A percentile compares a stretch with the other conserved stretches of the same genome.
Conservation (phyloP, 257 asterid species). For the Craterostigma plantagineum region DNA sequence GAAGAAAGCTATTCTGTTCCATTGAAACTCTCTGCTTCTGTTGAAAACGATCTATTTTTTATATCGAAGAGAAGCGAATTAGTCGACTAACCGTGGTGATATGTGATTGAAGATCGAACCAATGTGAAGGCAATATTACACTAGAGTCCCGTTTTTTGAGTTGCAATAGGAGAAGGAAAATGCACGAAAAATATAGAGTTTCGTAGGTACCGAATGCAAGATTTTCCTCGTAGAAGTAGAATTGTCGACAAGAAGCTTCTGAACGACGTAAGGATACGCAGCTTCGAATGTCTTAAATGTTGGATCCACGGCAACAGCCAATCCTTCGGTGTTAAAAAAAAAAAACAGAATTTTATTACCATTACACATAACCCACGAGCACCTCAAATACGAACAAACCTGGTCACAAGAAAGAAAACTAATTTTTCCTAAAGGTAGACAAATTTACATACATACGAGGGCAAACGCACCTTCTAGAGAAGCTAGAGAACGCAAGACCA, state of each 20-base stretch:
- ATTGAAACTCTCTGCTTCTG: constrained; percentile 70
- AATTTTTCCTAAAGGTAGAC: no score
- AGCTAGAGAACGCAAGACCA: constrained; percentile 85
- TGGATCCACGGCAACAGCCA: constrained; percentile 93
- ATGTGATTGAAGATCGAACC: no score
- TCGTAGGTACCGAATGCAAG: constrained; percentile 64
- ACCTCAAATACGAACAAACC: not conserved
- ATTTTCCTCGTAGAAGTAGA: constrained; percentile 57
- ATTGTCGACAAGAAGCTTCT: constrained; percentile 83
- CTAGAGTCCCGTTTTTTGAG: not conserved
- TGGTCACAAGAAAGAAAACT: no score
- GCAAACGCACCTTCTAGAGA: constrained; percentile 68
- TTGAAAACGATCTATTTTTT: constrained; percentile 55
- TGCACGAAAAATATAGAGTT: constrained; percentile 1
- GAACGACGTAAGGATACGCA: constrained; percentile 84
- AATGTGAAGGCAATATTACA: no score
- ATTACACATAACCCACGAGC: not conserved
- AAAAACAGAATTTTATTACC: constrained; percentile 2
- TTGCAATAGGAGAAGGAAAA: not conserved
- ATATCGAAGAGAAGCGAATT: no score
- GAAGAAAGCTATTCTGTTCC: constrained; percentile 70
- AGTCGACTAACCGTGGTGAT: no score
- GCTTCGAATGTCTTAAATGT: constrained; percentile 84
- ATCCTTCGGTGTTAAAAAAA: constrained; percentile 34
- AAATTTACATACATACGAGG: not conserved